A percentile compares a stretch with the other conserved stretches of the same genome.
Evolutionary conservation across 441 rosid species (phyloP).

Genomic region (Eutrema salsugineum): DNA sequence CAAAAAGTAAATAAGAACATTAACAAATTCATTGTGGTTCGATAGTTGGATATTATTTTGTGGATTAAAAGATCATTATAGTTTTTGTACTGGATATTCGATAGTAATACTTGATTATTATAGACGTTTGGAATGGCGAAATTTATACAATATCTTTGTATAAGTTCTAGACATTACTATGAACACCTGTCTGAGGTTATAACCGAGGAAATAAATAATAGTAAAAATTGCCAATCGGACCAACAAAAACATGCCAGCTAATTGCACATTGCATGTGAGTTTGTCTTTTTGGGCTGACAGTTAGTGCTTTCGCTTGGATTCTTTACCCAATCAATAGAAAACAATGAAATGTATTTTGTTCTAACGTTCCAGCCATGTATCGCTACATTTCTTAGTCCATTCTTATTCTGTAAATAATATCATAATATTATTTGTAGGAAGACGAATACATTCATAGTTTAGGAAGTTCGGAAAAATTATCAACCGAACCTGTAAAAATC

Average conservation of each 20-base stretch:
- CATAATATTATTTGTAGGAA: not conserved
- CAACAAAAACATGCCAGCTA: slow-evolving; percentile 14
- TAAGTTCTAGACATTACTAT: not conserved
- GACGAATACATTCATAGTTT: not conserved
- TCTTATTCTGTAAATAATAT: too few species aligned
- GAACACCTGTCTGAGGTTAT: not conserved
- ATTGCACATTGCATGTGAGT: not conserved
- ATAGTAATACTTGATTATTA: not conserved
- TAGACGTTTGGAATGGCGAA: not conserved
- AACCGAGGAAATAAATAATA: not conserved
- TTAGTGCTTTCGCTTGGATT: not conserved
- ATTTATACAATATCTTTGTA: not conserved
- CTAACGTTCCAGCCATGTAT: too few species aligned
- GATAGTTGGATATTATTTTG: not conserved
- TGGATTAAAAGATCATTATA: not conserved
- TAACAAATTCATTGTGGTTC: not conserved
- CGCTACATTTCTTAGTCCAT: too few species aligned
- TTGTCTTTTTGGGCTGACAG: slow-evolving; percentile 7
- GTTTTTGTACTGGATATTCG: not conserved
- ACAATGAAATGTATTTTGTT: not conserved
- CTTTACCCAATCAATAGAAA: not conserved
- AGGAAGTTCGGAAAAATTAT: too few species aligned
- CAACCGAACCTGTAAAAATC: too few species aligned
- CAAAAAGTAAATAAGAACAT: not conserved
- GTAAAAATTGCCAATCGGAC: not conserved